A percentile compares a stretch with the other conserved stretches of the same genome.
These are phyloP conservation scores for Glycyrrhiza uralensis DNA, from an alignment of 306 rosid species.

Conservation along the genomic window DNA sequence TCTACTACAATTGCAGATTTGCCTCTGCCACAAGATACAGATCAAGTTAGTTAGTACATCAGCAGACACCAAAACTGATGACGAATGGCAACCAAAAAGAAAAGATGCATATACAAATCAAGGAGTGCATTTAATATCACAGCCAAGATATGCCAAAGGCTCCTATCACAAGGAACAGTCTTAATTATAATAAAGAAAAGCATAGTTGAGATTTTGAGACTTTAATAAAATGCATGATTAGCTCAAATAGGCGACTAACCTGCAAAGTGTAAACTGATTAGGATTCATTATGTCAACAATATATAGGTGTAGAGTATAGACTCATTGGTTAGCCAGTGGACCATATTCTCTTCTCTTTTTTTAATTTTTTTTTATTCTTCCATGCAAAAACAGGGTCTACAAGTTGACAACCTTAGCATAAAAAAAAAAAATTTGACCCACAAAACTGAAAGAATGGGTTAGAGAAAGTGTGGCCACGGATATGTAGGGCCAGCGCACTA, in stretches of 20 bases:
- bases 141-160: constrained; percentile 27
- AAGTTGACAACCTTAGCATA: constrained; percentile 19
- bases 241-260: constrained; percentile 32
- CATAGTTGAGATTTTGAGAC: constrained; percentile 5
- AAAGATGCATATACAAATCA: constrained; percentile 22
- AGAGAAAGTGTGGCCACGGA: constrained; percentile 12
- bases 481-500: constrained; percentile 47
- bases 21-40: constrained; percentile 25
- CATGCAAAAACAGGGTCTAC: constrained; percentile 16
- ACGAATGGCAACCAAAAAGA: constrained; percentile 30
- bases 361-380: not conserved
- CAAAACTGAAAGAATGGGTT: constrained; percentile 9
- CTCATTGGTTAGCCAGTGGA: constrained; percentile 13
- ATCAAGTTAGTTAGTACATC: constrained; percentile 30
- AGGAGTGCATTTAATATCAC: constrained; percentile 8
- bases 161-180: not conserved
- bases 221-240: not conserved
- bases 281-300: constrained; percentile 18
- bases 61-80: constrained; percentile 33
- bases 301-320: constrained; percentile 34
- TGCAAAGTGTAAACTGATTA: constrained; percentile 20
- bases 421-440: constrained; percentile 19
- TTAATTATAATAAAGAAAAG: not conserved
- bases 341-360: not conserved
- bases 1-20: constrained; percentile 2